Conservation (phyloP, 495 filamentous ascomycete species). For the Oleoguttula mirabilis region DNA sequence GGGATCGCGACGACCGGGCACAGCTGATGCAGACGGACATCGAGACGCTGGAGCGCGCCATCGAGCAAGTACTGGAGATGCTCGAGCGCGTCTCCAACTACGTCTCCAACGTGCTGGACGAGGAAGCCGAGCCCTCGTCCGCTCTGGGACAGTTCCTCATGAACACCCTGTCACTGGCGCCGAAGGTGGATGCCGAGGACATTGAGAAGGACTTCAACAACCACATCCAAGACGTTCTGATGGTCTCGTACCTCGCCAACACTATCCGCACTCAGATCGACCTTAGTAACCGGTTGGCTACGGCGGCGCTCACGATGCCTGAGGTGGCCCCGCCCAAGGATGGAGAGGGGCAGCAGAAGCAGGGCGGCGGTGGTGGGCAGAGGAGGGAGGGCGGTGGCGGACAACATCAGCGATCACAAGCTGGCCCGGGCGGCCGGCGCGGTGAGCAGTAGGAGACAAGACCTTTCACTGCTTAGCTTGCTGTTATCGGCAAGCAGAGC, state of each 20-base stretch:
- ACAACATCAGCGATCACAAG: conserved; percentile 6
- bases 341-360: conserved; percentile 21
- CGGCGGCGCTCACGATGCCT: conserved; percentile 56
- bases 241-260: conserved; percentile 94
- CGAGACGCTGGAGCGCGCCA: conserved; percentile 66
- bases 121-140: conserved; percentile 56
- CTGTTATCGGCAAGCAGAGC: too few species aligned
- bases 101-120: conserved; percentile 68
- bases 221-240: conserved; percentile 95
- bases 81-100: conserved; percentile 82
- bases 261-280: conserved; percentile 99
- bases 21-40: conserved; percentile 70
- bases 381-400: conserved; percentile 19
- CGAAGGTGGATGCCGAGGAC: conserved; percentile 78
- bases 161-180: conserved; percentile 78
- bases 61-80: conserved; percentile 76
- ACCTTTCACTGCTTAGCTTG: too few species aligned
- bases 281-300: conserved; percentile 84
- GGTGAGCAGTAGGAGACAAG: conserved; percentile 13
- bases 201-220: conserved; percentile 98
- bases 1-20: conserved; percentile 61
- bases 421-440: conserved; percentile 17
- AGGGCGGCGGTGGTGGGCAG: conserved; percentile 18
- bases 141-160: conserved; percentile 90
- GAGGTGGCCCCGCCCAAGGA: conserved; percentile 9